Conservation (phyloP, 768 basidiomycete genomes). For the Kondoa malvinella region DNA sequence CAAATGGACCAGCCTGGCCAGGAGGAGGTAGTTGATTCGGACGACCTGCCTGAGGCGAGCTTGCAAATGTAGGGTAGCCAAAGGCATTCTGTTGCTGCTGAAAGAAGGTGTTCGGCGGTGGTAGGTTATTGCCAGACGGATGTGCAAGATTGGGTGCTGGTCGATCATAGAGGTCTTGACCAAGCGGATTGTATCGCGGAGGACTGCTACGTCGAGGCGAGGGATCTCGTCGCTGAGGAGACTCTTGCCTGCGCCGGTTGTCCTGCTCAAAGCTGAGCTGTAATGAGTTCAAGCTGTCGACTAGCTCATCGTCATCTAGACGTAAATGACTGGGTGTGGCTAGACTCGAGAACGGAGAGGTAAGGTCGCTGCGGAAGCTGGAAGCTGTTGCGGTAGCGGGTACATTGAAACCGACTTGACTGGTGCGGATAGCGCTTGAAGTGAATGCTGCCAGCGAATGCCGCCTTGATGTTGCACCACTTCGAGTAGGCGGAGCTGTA, state of each 20-base stretch:
- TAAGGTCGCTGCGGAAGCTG: neutral
- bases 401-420: constrained; percentile 24
- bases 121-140: neutral
- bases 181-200: neutral
- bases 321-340: neutral
- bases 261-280: constrained; percentile 27
- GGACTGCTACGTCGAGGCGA: neutral
- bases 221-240: neutral
- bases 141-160: neutral
- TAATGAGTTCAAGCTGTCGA: constrained; percentile 25
- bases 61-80: neutral
- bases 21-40: neutral
- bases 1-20: neutral
- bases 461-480: constrained; percentile 25
- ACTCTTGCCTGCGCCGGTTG: neutral
- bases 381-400: constrained; percentile 3
- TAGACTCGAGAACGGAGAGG: neutral
- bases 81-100: neutral
- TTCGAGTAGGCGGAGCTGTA: constrained; percentile 24
- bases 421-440: constrained; percentile 12
- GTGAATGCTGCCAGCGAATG: constrained; percentile 27
- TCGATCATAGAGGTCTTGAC: neutral
- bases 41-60: constrained; percentile 9
- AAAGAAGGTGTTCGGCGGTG: neutral
- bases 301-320: constrained; percentile 26